These are phyloP conservation scores for Septoria linicola DNA, from an alignment of 2,329 filamentous ascomycete genomes.

Conservation along the genomic window DNA sequence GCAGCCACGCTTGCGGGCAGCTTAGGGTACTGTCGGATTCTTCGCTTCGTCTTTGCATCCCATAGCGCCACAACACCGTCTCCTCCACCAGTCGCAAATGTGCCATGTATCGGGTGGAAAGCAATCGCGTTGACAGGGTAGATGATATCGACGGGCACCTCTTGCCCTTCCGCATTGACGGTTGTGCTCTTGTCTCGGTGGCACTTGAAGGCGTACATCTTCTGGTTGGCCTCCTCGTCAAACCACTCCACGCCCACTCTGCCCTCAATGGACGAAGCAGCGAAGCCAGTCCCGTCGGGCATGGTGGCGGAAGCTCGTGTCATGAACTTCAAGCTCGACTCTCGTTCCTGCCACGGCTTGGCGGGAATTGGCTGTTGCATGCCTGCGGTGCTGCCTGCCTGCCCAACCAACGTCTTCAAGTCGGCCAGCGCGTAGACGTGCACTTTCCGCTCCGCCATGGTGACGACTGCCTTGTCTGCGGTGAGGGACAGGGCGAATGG, in stretches of 20 bases:
- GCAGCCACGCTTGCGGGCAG: constrained; percentile 76
- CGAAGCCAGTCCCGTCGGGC: constrained; percentile 94
- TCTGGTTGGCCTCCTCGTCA: constrained; percentile 85
- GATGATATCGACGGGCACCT: constrained; percentile 70
- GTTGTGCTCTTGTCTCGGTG: constrained; percentile 76
- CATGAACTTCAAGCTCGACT: constrained; percentile 94
- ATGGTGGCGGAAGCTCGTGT: constrained; percentile 91
- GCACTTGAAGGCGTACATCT: constrained; percentile 99
- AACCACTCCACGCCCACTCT: constrained; percentile 98
- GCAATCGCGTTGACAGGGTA: constrained; percentile 88
- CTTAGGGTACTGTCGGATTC: constrained; percentile 85
- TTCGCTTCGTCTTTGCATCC: constrained; percentile 87
- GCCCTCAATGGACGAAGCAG: constrained; percentile 88
- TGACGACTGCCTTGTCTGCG: constrained; percentile 84
- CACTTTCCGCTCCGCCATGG: constrained; percentile 90
- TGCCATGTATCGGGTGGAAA: constrained; percentile 79
- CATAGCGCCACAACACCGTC: constrained; percentile 90
- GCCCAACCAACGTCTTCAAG: constrained; percentile 58
- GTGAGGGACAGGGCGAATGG: constrained; percentile 81
- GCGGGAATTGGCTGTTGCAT: constrained; percentile 28
- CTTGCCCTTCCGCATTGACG: constrained; percentile 50
- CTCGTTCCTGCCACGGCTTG: constrained; percentile 82
- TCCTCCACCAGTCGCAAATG: constrained; percentile 85
- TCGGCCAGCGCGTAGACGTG: constrained; percentile 87
- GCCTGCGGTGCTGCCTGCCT: constrained; percentile 37